Conservation (phyloP, 2,329 filamentous ascomycete species). For the Eutypella sp. region DNA sequence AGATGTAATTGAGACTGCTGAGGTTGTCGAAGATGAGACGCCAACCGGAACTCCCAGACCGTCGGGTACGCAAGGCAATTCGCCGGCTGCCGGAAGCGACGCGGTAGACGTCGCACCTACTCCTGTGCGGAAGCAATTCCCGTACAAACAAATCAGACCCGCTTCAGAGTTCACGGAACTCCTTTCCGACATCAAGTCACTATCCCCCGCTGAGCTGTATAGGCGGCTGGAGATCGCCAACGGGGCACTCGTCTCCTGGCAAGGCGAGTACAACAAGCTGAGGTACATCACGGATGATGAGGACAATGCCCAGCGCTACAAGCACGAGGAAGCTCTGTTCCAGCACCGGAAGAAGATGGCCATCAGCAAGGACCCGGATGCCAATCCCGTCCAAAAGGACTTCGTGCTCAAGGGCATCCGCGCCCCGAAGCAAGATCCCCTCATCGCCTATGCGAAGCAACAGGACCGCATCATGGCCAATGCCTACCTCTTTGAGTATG, state of each 20-base stretch:
- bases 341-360: slow-evolving; percentile 39
- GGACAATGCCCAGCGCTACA: slow-evolving; percentile 50
- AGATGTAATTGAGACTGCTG: slow-evolving; percentile 18
- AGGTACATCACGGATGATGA: slow-evolving; percentile 51
- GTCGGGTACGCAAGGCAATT: slow-evolving; percentile 31
- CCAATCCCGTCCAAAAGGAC: slow-evolving; percentile 43
- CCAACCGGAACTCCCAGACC: slow-evolving; percentile 22
- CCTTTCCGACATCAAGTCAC: slow-evolving; percentile 45
- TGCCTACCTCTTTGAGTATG: slow-evolving; percentile 57
- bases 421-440: slow-evolving; percentile 36
- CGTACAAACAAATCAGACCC: slow-evolving; percentile 47
- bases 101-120: slow-evolving; percentile 3
- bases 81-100: slow-evolving; percentile 26
- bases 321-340: slow-evolving; percentile 35
- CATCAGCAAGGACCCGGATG: slow-evolving; percentile 34
- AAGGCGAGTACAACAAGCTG: slow-evolving; percentile 48
- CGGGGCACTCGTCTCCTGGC: slow-evolving; percentile 44
- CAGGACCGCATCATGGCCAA: slow-evolving; percentile 57
- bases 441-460: slow-evolving; percentile 38
- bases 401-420: slow-evolving; percentile 52
- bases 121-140: slow-evolving; percentile 30
- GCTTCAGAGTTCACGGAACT: slow-evolving; percentile 43
- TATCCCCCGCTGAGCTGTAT: slow-evolving; percentile 42
- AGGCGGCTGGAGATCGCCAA: slow-evolving; percentile 40
- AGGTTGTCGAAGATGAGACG: slow-evolving; percentile 25